phyloP scores from a whole-genome alignment of 1,284 basidiomycete genomes.

The Grifola frondosa region DNA sequence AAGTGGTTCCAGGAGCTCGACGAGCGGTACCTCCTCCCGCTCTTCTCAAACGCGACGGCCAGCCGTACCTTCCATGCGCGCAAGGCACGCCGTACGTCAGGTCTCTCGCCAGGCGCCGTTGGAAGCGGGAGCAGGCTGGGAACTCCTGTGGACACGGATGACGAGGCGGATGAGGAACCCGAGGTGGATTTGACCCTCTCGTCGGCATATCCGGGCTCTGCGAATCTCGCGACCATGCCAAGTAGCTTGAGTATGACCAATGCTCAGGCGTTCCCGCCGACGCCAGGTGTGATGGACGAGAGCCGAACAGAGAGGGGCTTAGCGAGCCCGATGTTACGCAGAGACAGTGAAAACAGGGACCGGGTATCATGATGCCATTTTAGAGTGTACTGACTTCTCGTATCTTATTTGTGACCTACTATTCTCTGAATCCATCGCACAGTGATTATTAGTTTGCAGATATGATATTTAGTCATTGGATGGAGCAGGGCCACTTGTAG shows the following conservation, averaged over 20 bases:
- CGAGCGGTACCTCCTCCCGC: constrained; percentile 90
- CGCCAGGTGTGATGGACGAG: constrained; percentile 41
- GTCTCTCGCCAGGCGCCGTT: constrained; percentile 20
- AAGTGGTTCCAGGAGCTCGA: constrained; percentile 98
- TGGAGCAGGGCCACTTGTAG: too few species aligned
- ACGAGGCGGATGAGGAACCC: constrained; percentile 36
- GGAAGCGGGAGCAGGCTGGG: constrained; percentile 35
- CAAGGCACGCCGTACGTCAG: constrained; percentile 51
- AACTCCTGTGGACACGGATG: constrained; percentile 57
- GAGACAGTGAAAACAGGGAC: constrained; percentile 37
- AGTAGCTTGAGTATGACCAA: too few species aligned
- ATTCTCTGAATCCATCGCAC: too few species aligned
- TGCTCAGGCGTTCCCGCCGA: constrained; percentile 32
- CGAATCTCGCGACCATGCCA: too few species aligned
- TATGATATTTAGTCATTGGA: too few species aligned
- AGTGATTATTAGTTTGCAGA: too few species aligned
- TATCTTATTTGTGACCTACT: constrained; percentile 9
- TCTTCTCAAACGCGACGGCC: constrained; percentile 94
- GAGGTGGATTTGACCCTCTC: constrained; percentile 39
- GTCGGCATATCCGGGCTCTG: constrained; percentile 7
- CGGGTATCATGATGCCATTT: constrained; percentile 15
- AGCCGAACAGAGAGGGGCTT: constrained; percentile 59
- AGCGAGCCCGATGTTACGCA: constrained; percentile 51
- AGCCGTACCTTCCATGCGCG: constrained; percentile 85
- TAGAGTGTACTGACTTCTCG: not conserved